Conservation (phyloP, 805 yeast genomes). For the Wickerhamiella spandovensis region DNA sequence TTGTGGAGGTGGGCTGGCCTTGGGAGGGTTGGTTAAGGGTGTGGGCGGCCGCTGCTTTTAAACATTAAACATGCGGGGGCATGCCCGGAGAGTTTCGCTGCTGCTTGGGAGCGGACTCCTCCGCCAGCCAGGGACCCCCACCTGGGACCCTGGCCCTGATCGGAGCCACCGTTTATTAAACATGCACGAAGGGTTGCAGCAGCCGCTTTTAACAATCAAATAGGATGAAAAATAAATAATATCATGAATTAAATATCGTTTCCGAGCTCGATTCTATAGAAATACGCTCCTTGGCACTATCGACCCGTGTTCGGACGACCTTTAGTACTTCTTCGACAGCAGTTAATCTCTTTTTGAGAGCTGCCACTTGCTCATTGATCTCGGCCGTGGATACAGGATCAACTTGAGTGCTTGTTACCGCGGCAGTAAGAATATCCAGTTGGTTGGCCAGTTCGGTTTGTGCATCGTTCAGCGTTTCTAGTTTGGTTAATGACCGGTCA, state of each 20-base stretch:
- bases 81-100: not conserved
- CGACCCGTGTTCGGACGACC: not conserved
- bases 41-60: not conserved
- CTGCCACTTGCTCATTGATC: not conserved
- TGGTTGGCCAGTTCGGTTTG: conserved; percentile 14
- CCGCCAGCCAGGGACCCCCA: not conserved
- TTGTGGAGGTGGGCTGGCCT: not conserved
- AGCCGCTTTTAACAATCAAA: no score
- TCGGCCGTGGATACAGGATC: conserved; percentile 5
- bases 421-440: conserved; percentile 10
- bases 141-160: not conserved
- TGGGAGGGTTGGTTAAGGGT: not conserved
- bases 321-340: conserved; percentile 10
- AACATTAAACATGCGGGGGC: not conserved
- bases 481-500: conserved; percentile 3
- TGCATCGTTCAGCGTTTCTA: conserved; percentile 16
- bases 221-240: no score
- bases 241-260: not conserved
- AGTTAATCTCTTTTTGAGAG: conserved; percentile 5
- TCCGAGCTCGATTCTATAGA: not conserved
- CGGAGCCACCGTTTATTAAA: not conserved
- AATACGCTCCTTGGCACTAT: not conserved
- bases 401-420: conserved; percentile 9
- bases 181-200: no score
- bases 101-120: no score